phyloP scores from a whole-genome alignment of 495 filamentous ascomycete species.

The Penicillium herquei region DNA sequence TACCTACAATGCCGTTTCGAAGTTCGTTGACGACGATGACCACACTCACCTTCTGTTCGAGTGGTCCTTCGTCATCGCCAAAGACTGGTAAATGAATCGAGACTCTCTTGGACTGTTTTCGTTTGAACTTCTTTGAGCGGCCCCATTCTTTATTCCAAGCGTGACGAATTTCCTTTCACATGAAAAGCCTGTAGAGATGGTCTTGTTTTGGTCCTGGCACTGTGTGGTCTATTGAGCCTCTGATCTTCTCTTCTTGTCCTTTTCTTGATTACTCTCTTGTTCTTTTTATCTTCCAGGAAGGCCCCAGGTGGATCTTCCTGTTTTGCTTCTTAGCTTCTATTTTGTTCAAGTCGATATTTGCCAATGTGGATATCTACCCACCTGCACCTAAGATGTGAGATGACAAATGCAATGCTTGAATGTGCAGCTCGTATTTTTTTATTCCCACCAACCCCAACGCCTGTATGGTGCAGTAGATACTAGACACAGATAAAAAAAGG shows the following conservation, averaged over 20 bases:
- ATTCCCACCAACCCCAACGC: conserved; percentile 29
- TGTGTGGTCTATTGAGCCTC: conserved; percentile 14
- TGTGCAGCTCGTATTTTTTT: conserved; percentile 19
- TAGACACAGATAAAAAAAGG: conserved; percentile 15
- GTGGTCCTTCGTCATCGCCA: conserved; percentile 92
- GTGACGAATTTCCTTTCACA: conserved; percentile 32
- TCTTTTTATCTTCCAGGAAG: conserved; percentile 1
- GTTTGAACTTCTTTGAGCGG: conserved; percentile 30
- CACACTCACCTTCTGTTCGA: conserved; percentile 83
- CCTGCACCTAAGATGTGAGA: not conserved
- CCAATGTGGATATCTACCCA: not conserved
- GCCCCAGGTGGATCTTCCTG: conserved; percentile 1
- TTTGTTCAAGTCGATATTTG: not conserved
- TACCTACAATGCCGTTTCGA: conserved; percentile 78
- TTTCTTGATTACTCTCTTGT: conserved; percentile 9
- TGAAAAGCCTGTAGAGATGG: conserved; percentile 27
- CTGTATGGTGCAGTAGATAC: conserved; percentile 23
- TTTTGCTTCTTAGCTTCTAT: not conserved
- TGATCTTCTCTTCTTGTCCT: conserved; percentile 15
- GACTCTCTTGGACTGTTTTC: conserved; percentile 9
- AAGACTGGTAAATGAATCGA: conserved; percentile 67
- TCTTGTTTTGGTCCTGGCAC: conserved; percentile 8
- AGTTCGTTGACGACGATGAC: conserved; percentile 90
- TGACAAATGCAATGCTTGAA: conserved; percentile 23
- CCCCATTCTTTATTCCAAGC: conserved; percentile 28